A percentile compares a stretch with the other conserved stretches of the same genome.
These are phyloP conservation scores for Aspergillus avenaceus DNA, from an alignment of 495 filamentous ascomycete genomes.

Conservation along the genomic window DNA sequence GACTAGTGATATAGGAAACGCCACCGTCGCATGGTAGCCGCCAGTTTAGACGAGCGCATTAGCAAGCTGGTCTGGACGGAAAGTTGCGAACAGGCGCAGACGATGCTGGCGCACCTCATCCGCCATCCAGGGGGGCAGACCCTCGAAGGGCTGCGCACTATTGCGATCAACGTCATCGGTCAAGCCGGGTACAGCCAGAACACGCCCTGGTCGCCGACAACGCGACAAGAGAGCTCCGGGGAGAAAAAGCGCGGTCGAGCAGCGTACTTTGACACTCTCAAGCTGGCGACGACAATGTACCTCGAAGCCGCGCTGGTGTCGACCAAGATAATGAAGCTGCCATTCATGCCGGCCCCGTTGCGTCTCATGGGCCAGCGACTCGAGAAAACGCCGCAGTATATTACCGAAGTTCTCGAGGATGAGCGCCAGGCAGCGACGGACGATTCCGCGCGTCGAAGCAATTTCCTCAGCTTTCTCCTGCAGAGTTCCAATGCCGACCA, in stretches of 20 bases:
- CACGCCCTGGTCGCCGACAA: slow-evolving; percentile 22
- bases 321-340: slow-evolving; percentile 17
- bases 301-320: slow-evolving; percentile 29
- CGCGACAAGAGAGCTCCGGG: slow-evolving; percentile 1
- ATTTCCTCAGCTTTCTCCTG: slow-evolving; percentile 37
- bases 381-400: slow-evolving; percentile 22
- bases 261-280: slow-evolving; percentile 33
- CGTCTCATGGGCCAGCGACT: slow-evolving; percentile 22
- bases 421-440: slow-evolving; percentile 22
- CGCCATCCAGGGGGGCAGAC: slow-evolving; percentile 18
- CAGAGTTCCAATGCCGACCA: slow-evolving; percentile 35
- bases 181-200: slow-evolving; percentile 31
- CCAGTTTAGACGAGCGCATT: slow-evolving; percentile 36
- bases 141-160: slow-evolving; percentile 19
- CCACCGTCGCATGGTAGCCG: slow-evolving; percentile 34
- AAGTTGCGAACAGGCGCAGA: slow-evolving; percentile 23
- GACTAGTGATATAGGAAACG: slow-evolving; percentile 23
- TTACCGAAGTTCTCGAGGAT: slow-evolving; percentile 26
- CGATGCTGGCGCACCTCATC: slow-evolving; percentile 25
- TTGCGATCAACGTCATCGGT: slow-evolving; percentile 42
- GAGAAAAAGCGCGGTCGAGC: slow-evolving; percentile 14
- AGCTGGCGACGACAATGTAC: slow-evolving; percentile 23
- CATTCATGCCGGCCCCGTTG: slow-evolving; percentile 26
- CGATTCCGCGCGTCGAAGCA: slow-evolving; percentile 19
- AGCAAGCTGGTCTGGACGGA: slow-evolving; percentile 36